These are phyloP conservation scores for Dunaliella sp. DNA, from an alignment of 139 green algal genomes.

Conservation along the genomic window DNA sequence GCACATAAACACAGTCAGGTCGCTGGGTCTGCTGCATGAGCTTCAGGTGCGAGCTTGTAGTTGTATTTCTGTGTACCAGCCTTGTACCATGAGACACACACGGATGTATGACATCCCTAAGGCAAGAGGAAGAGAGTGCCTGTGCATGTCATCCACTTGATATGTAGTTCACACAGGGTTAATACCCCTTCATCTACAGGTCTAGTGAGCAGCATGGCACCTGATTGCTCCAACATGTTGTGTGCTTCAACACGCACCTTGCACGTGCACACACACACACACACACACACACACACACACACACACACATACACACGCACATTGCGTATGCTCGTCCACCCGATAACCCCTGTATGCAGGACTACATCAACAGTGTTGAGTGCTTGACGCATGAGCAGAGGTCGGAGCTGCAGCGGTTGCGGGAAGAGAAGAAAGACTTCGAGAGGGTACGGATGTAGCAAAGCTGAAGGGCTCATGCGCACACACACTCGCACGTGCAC, in stretches of 20 bases:
- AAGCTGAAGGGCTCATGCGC: too few species aligned
- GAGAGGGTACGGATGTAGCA: constrained; percentile 26
- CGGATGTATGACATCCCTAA: too few species aligned
- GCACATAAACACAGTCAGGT: constrained; percentile 29
- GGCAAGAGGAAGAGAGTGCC: too few species aligned
- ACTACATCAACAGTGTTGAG: constrained; percentile 37
- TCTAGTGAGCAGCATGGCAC: too few species aligned
- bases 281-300: background rate
- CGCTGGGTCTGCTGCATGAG: constrained; percentile 41
- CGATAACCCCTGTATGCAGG: constrained; percentile 13
- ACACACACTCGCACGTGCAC: too few species aligned
- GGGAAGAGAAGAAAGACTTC: constrained; percentile 27
- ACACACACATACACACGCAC: background rate
- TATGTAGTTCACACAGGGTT: too few species aligned
- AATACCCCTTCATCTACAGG: too few species aligned
- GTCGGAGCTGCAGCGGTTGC: constrained; percentile 27
- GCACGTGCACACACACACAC: background rate
- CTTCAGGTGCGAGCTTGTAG: constrained; percentile 35
- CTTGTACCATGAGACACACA: too few species aligned
- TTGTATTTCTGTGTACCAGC: too few species aligned
- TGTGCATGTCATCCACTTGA: too few species aligned
- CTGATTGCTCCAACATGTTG: too few species aligned
- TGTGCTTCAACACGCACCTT: too few species aligned
- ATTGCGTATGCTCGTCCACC: background rate
- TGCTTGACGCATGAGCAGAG: constrained; percentile 23